Evolutionary conservation across 2,329 filamentous ascomycete genomes (phyloP).

Genomic region (Colletotrichum acutatum): DNA sequence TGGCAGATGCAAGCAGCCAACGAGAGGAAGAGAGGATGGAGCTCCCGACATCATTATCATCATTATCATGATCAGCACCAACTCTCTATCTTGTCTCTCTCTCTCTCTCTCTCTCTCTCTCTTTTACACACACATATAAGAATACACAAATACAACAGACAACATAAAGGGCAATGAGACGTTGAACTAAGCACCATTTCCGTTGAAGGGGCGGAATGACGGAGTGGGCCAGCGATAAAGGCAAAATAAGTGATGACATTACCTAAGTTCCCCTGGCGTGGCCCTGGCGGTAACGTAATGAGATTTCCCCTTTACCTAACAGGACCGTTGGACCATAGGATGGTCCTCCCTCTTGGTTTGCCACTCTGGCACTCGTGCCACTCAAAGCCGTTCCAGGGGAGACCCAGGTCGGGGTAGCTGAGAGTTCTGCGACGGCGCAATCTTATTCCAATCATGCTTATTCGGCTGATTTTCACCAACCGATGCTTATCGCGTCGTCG

Average conservation of each 20-base stretch:
- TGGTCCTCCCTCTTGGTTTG: too few species aligned
- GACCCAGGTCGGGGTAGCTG: not conserved
- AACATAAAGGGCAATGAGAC: not conserved
- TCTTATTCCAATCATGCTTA: conserved; percentile 34
- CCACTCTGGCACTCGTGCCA: not conserved
- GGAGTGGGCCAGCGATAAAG: not conserved
- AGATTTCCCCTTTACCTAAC: conserved; percentile 1
- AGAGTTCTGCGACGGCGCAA: conserved; percentile 17
- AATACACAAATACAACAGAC: not conserved
- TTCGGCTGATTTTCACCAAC: not conserved
- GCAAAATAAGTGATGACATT: not conserved
- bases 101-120: too few species aligned
- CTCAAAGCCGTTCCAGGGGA: conserved; percentile 7
- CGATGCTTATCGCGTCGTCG: conserved; percentile 15
- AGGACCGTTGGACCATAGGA: not conserved
- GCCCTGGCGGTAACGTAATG: conserved; percentile 9
- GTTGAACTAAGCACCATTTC: not conserved
- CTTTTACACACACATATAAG: not conserved
- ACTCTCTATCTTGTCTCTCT: too few species aligned
- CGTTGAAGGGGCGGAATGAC: not conserved
- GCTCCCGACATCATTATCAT: not conserved
- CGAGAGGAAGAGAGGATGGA: too few species aligned
- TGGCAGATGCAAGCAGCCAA: not conserved
- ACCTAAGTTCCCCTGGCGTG: not conserved
- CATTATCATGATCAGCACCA: not conserved